Evolutionary conservation across 192 early-diverging fungal genomes (phyloP).

Genomic region (Mortierella antarctica): DNA sequence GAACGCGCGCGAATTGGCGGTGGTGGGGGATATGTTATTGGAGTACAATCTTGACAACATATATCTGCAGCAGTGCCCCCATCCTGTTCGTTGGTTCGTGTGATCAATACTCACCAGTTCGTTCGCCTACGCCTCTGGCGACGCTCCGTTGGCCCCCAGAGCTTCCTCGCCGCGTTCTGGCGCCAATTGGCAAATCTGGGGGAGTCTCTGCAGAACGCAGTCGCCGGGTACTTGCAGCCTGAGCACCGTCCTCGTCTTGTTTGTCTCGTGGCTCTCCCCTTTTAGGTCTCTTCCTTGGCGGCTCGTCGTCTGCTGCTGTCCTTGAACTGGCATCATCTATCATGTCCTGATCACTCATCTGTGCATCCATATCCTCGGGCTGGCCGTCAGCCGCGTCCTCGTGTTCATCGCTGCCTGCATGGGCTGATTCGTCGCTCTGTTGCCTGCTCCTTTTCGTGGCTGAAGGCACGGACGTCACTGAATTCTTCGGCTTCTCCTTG

Average conservation of each 20-base stretch:
- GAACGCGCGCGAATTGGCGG: no score
- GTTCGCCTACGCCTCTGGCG: constrained; percentile 4
- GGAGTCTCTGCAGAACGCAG: constrained; percentile 26
- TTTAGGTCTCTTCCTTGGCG: constrained; percentile 25
- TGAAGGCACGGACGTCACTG: no score
- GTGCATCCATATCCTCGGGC: not conserved
- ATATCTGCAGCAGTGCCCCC: no score
- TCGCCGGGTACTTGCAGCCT: constrained; percentile 5
- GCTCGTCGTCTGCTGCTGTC: constrained; percentile 4
- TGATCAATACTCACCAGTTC: constrained; percentile 18
- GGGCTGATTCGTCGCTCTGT: not conserved
- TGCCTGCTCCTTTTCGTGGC: no score
- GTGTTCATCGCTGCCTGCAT: not conserved
- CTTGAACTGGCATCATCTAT: no score
- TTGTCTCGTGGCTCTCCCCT: constrained; percentile 3
- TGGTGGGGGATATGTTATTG: no score
- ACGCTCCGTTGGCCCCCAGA: constrained; percentile 5
- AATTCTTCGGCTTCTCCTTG: no score
- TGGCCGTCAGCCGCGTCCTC: not conserved
- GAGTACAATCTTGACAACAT: no score
- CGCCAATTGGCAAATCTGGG: not conserved
- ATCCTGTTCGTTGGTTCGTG: no score
- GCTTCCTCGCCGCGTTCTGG: constrained; percentile 13
- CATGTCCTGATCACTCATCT: no score
- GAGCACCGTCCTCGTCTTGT: not conserved